These are phyloP conservation scores for Diaporthe sp. DNA, from an alignment of 2,329 filamentous ascomycete species.

Conservation along the genomic window DNA sequence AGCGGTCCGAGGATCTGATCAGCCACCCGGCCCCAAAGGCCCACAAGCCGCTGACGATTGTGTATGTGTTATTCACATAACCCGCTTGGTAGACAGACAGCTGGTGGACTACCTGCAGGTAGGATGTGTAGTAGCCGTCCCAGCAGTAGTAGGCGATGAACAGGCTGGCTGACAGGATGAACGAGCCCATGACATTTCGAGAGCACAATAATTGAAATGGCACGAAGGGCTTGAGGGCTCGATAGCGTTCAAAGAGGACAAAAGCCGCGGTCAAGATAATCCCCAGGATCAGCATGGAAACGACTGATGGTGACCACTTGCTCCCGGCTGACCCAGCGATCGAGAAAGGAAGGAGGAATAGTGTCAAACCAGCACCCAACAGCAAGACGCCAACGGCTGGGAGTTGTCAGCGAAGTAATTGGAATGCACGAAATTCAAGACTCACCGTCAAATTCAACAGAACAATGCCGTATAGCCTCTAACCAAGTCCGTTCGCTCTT, in stretches of 20 bases:
- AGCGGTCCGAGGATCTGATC: slow-evolving; percentile 55
- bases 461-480: slow-evolving; percentile 42
- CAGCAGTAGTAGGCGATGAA: slow-evolving; percentile 61
- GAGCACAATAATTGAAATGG: slow-evolving; percentile 60
- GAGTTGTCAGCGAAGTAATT: slow-evolving; percentile 37
- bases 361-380: slow-evolving; percentile 64
- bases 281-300: slow-evolving; percentile 58
- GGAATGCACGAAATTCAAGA: not conserved
- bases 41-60: slow-evolving; percentile 57
- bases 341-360: slow-evolving; percentile 74
- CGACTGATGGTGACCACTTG: slow-evolving; percentile 45
- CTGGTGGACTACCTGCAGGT: slow-evolving; percentile 60
- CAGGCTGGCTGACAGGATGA: slow-evolving; percentile 58
- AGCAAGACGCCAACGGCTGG: slow-evolving; percentile 64
- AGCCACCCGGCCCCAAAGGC: slow-evolving; percentile 56
- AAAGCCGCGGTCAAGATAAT: slow-evolving; percentile 65
- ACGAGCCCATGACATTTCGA: slow-evolving; percentile 63
- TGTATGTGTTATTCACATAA: slow-evolving; percentile 63
- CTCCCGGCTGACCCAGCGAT: slow-evolving; percentile 53
- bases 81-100: slow-evolving; percentile 55
- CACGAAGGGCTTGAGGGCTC: slow-evolving; percentile 65
- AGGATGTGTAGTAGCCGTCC: slow-evolving; percentile 62
- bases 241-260: slow-evolving; percentile 63
- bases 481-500: slow-evolving; percentile 50
- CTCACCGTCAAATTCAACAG: slow-evolving; percentile 43